Percentiles rank a stretch among this genome's conserved stretches.
These are phyloP conservation scores for Ophiostoma himal-ulmi DNA, from an alignment of 2,329 filamentous ascomycete species.

Conservation along the genomic window DNA sequence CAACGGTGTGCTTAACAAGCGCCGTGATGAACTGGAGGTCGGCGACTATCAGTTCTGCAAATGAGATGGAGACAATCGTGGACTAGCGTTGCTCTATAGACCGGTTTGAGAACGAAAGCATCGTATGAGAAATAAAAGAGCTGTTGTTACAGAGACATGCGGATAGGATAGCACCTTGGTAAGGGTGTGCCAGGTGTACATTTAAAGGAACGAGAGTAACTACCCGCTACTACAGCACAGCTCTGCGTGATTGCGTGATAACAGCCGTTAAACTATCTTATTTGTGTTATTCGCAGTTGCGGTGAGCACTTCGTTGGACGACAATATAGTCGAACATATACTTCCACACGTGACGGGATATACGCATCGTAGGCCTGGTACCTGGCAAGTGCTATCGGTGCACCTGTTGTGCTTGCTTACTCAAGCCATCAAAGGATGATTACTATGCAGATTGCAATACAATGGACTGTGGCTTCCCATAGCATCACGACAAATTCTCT, in stretches of 20 bases:
- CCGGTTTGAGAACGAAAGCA: background rate
- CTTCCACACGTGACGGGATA: background rate
- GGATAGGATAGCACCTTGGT: too few relatives aligned
- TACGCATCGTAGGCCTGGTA: background rate
- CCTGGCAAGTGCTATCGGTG: background rate
- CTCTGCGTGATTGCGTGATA: background rate
- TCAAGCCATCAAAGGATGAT: background rate
- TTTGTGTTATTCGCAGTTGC: background rate
- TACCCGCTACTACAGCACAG: background rate
- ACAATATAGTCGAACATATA: background rate
- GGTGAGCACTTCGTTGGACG: too few relatives aligned
- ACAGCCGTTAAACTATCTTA: background rate
- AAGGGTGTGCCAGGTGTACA: too few relatives aligned
- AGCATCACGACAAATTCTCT: background rate
- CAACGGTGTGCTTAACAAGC: constrained; percentile 1
- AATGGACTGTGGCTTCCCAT: background rate
- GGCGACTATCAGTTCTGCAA: background rate
- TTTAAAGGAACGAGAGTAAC: background rate
- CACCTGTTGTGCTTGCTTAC: background rate
- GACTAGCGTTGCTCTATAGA: background rate
- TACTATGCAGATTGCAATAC: background rate
- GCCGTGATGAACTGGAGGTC: constrained; percentile 12
- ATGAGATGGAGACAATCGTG: background rate
- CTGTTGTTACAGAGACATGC: background rate
- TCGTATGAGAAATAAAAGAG: background rate